Percentiles rank a stretch among this genome's conserved stretches.
Conservation (phyloP, 2,329 filamentous ascomycete genomes). For the Chaetomium globosum region DNA sequence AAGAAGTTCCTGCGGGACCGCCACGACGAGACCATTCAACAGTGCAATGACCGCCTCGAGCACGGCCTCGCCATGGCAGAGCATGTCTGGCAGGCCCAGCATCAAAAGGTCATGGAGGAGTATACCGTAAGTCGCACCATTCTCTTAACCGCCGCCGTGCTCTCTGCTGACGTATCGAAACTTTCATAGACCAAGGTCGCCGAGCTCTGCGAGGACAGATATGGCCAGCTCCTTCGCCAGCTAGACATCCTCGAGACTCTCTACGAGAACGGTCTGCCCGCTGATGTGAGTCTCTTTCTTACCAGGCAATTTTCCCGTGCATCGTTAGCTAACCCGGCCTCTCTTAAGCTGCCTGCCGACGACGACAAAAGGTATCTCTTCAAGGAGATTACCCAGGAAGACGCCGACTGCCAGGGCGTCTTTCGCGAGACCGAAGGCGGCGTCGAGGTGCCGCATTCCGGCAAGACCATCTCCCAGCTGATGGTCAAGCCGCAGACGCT, state of each 20-base stretch:
- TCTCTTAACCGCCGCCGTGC: background rate
- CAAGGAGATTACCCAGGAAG: slow-evolving; percentile 50
- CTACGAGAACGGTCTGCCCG: slow-evolving; percentile 49
- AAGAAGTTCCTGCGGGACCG: slow-evolving; percentile 55
- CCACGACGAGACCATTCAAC: slow-evolving; percentile 40
- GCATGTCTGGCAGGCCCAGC: slow-evolving; percentile 35
- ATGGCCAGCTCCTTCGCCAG: slow-evolving; percentile 51
- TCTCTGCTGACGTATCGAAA: slow-evolving; percentile 4
- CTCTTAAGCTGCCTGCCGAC: slow-evolving; percentile 29
- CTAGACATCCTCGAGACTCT: slow-evolving; percentile 51
- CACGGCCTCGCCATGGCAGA: slow-evolving; percentile 32
- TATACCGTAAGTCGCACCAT: slow-evolving; percentile 34
- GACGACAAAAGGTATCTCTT: slow-evolving; percentile 51
- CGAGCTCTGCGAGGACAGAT: slow-evolving; percentile 49
- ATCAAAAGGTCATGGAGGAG: slow-evolving; percentile 29
- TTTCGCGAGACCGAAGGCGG: slow-evolving; percentile 48
- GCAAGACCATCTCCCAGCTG: slow-evolving; percentile 45
- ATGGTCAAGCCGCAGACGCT: slow-evolving; percentile 38
- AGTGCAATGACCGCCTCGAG: slow-evolving; percentile 34
- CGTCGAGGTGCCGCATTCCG: slow-evolving; percentile 49
- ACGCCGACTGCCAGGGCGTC: slow-evolving; percentile 50
- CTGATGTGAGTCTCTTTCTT: slow-evolving; percentile 50
- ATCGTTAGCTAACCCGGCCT: slow-evolving; percentile 22
- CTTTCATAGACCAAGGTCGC: slow-evolving; percentile 30
- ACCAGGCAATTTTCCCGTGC: background rate